These are phyloP conservation scores for Phialophora macrospora DNA, from an alignment of 2,329 filamentous ascomycete species.

Conservation along the genomic window DNA sequence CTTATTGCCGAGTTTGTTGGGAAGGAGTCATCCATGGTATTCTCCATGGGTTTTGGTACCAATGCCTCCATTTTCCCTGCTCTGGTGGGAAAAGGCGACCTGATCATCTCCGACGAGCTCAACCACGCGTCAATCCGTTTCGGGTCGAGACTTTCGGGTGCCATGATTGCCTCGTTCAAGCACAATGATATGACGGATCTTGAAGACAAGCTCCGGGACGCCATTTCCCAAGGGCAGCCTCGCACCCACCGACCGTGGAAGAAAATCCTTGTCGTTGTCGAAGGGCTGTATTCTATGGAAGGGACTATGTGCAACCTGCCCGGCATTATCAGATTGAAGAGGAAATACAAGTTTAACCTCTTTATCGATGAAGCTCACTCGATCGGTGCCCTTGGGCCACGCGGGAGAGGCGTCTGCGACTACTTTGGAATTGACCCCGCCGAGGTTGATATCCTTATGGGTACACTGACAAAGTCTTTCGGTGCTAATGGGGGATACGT, in stretches of 20 bases:
- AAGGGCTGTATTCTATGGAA: slow-evolving; percentile 99
- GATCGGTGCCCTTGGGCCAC: slow-evolving; percentile 86
- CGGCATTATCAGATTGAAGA: slow-evolving; percentile 81
- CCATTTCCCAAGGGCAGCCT: slow-evolving; percentile 94
- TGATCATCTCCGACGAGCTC: slow-evolving; percentile 95
- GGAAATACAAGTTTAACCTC: slow-evolving; percentile 94
- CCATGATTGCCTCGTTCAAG: slow-evolving; percentile 94
- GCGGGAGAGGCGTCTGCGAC: slow-evolving; percentile 91
- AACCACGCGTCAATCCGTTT: slow-evolving; percentile 98
- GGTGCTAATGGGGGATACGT: slow-evolving; percentile 97
- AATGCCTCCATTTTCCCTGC: slow-evolving; percentile 93
- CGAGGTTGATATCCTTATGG: slow-evolving; percentile 95
- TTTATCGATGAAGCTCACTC: slow-evolving; percentile 98
- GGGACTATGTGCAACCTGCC: slow-evolving; percentile 99
- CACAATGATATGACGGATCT: slow-evolving; percentile 94
- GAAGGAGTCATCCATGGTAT: slow-evolving; percentile 93
- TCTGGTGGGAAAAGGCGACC: slow-evolving; percentile 86
- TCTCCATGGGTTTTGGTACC: slow-evolving; percentile 98
- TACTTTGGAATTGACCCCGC: slow-evolving; percentile 90
- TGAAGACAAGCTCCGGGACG: slow-evolving; percentile 83
- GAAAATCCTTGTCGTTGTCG: slow-evolving; percentile 95
- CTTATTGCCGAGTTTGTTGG: slow-evolving; percentile 89
- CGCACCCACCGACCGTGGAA: slow-evolving; percentile 99
- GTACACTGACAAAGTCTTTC: slow-evolving; percentile 96
- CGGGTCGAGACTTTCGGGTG: slow-evolving; percentile 88